Conservation (phyloP, 2,329 filamentous ascomycete genomes). For the Reticulascus tulasneorum region DNA sequence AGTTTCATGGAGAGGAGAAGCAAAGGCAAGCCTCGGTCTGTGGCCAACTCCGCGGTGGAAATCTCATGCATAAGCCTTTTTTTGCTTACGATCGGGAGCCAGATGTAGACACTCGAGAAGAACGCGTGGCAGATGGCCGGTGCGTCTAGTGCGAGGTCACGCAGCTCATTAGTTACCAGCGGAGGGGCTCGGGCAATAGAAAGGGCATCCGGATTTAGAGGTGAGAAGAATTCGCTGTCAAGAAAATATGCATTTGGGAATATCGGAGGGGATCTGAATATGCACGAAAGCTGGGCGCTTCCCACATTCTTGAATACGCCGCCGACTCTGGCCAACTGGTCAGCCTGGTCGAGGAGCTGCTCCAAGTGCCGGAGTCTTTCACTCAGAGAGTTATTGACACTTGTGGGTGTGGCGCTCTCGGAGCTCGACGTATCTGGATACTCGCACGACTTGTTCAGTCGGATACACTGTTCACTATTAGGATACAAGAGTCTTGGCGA, state of each 20-base stretch:
- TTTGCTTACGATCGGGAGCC: conserved; percentile 20
- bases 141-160: conserved; percentile 4
- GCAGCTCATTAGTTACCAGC: no score
- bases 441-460: conserved; percentile 18
- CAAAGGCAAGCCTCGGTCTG: conserved; percentile 8
- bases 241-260: conserved; percentile 19
- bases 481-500: no score
- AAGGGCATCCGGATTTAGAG: no score
- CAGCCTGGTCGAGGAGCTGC: no score
- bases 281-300: no score
- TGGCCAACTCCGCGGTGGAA: conserved; percentile 1
- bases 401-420: no score
- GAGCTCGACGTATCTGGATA: conserved; percentile 10
- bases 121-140: conserved; percentile 10
- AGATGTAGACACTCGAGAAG: conserved; percentile 17
- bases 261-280: background rate
- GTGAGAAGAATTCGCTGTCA: conserved; percentile 15
- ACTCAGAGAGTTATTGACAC: no score
- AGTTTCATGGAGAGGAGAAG: conserved; percentile 22
- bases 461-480: conserved; percentile 19
- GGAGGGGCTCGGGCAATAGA: no score
- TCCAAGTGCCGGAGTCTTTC: no score
- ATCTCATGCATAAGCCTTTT: conserved; percentile 9
- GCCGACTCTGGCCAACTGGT: no score
- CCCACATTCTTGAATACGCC: no score